Base-by-base conservation (phyloP, 2,329 filamentous ascomycete genomes). In the Penicillium sp. region DNA sequence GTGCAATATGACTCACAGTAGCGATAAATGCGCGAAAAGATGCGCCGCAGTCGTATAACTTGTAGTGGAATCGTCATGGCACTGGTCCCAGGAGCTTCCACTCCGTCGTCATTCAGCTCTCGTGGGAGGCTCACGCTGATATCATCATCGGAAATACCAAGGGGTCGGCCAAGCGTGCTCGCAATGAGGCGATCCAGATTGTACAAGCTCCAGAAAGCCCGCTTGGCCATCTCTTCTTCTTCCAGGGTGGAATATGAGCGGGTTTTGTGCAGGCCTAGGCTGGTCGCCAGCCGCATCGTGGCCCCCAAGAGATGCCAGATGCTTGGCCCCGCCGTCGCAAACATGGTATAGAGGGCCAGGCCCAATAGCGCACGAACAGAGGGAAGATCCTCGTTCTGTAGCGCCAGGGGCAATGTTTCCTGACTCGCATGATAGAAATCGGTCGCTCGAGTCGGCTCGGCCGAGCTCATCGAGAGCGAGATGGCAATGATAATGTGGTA, bases 151-250 rank as follows among this genome's bases (percentile, higher is more conserved):
- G 65, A 54, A 28, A 68, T 61, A 2, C 64, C 64, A 10, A 67
- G 39, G 2, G 65, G 65, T 16, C 65, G 59, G 10, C 61, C 61
- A 0, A 68, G 43, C 0, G 65, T 68, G 16, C 61, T 60, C 1
- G 64, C 60, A 29, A 65, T 65, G 17, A 66, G 53, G 13, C 65
- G 57, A 34, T 68, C 65, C 2, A 68, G 54, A n/a, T 67, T 67
- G 40, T 68, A 68, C 6, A 66, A 51, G 47, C 63, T 65, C 65
- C 65, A 68, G 41, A 68, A 68, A 1, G 60, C 61, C n/a, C 65
- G 61, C 37, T 66, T 67, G 2, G 59, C 49, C 56, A 67, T 62
- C 35, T 68, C 63, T 18, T 64, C 57, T 30, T 66, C 64, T 6
- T 57, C 32, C 29, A 57, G 17, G 33, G 47, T 57, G 3, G 56